phyloP scores from a whole-genome alignment of 345 rosid genomes.

The Lepidium didymum region DNA sequence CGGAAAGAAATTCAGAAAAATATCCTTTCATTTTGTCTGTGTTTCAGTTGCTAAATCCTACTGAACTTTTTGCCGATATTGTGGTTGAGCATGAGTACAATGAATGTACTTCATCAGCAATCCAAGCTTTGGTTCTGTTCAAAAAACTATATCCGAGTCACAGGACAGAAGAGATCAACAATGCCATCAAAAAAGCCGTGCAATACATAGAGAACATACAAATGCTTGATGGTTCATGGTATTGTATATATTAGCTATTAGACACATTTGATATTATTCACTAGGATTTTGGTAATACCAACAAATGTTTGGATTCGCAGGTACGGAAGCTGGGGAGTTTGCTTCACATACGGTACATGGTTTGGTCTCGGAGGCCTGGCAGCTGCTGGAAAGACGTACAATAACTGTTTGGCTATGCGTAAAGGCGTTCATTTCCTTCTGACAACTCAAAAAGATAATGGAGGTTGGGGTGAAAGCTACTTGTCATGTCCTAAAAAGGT shows the following conservation, averaged over 20 bases:
- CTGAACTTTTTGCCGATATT: conserved; percentile 38
- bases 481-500: conserved; percentile 32
- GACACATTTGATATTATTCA: not conserved
- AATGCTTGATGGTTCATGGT: conserved; percentile 43
- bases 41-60: conserved; percentile 42
- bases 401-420: conserved; percentile 28
- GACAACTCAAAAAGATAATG: conserved; percentile 27
- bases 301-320: conserved; percentile 13
- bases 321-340: conserved; percentile 38
- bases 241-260: not conserved
- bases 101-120: conserved; percentile 45
- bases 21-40: not conserved
- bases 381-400: conserved; percentile 30
- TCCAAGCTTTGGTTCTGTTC: conserved; percentile 36
- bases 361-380: conserved; percentile 31
- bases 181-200: conserved; percentile 23
- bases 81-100: conserved; percentile 46
- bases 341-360: conserved; percentile 33
- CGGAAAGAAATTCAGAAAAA: not conserved
- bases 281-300: not conserved
- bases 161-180: conserved; percentile 32
- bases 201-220: conserved; percentile 31
- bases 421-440: conserved; percentile 34
- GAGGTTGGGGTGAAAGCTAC: conserved; percentile 37
- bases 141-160: conserved; percentile 35